phyloP scores from a whole-genome alignment of 768 basidiomycete species.

The Rhizopogon sp. region DNA sequence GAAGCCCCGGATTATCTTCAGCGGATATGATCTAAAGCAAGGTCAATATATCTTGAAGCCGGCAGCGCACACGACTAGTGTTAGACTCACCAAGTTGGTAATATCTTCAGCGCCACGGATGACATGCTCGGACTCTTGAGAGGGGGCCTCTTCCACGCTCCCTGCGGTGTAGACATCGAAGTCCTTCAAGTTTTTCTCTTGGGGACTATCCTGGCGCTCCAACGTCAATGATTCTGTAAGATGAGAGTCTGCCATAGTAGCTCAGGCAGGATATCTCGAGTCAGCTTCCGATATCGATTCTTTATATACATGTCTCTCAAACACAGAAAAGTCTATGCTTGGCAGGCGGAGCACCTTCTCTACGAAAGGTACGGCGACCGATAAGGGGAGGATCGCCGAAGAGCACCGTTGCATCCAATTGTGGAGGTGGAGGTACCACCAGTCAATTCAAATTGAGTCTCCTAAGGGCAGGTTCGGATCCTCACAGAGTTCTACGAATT shows the following conservation, averaged over 20 bases:
- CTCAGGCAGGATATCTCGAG: not conserved
- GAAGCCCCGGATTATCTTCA: conserved; percentile 44
- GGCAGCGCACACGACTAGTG: not conserved
- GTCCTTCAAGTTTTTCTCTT: conserved; percentile 1
- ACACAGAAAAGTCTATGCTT: too few species aligned
- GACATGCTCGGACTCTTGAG: conserved; percentile 1
- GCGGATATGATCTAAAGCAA: conserved; percentile 38
- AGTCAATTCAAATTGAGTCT: too few species aligned
- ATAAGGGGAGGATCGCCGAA: too few species aligned
- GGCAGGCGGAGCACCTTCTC: too few species aligned
- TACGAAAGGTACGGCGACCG: too few species aligned
- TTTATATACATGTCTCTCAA: not conserved
- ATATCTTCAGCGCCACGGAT: conserved; percentile 7
- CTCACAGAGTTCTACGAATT: too few species aligned
- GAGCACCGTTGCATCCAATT: too few species aligned
- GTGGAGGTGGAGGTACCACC: too few species aligned
- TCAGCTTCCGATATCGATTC: not conserved
- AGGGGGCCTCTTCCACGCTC: not conserved
- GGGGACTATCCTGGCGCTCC: not conserved
- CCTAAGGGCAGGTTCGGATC: too few species aligned
- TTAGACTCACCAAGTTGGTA: conserved; percentile 2
- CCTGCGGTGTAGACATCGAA: not conserved
- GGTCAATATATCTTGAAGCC: not conserved
- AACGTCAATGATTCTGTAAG: not conserved
- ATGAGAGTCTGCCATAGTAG: not conserved